Evolutionary conservation across 1,139 yeast genomes (phyloP).

Genomic region (Kurtzmaniella natalensis): DNA sequence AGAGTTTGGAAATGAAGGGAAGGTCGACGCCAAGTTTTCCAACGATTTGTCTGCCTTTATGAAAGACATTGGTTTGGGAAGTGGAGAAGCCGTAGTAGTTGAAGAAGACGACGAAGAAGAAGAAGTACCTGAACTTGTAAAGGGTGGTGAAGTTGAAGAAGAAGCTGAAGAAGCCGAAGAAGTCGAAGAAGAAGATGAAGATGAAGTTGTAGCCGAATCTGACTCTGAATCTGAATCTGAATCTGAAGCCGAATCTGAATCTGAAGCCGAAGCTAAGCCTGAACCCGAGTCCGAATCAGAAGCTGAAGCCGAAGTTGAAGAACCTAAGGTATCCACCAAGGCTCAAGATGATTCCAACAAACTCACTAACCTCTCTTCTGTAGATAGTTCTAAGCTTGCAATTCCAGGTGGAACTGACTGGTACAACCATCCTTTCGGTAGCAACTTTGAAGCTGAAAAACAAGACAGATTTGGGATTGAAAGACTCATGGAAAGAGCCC

Average conservation of each 20-base stretch:
- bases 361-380: conserved; percentile 50
- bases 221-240: conserved; percentile 24
- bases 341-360: conserved; percentile 29
- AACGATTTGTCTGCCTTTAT: conserved; percentile 63
- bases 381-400: conserved; percentile 51
- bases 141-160: conserved; percentile 13
- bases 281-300: conserved; percentile 17
- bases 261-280: conserved; percentile 14
- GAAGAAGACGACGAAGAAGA: conserved; percentile 31
- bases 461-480: conserved; percentile 48
- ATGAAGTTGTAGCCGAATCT: conserved; percentile 21
- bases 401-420: conserved; percentile 71
- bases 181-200: conserved; percentile 23
- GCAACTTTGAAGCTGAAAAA: conserved; percentile 38
- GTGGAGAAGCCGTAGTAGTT: conserved; percentile 30
- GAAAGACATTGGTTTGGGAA: conserved; percentile 62
- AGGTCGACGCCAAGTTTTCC: conserved; percentile 45
- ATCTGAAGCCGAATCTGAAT: conserved; percentile 19
- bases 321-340: conserved; percentile 17
- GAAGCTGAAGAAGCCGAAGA: conserved; percentile 27
- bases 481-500: conserved; percentile 62
- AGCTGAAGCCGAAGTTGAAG: conserved; percentile 15
- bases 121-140: conserved; percentile 22
- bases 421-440: conserved; percentile 47
- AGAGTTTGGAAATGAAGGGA: conserved; percentile 45